Percentiles rank a stretch among this genome's conserved stretches.
phyloP scores from a whole-genome alignment of 1,139 yeast species.

The Ogataea hybrid region DNA sequence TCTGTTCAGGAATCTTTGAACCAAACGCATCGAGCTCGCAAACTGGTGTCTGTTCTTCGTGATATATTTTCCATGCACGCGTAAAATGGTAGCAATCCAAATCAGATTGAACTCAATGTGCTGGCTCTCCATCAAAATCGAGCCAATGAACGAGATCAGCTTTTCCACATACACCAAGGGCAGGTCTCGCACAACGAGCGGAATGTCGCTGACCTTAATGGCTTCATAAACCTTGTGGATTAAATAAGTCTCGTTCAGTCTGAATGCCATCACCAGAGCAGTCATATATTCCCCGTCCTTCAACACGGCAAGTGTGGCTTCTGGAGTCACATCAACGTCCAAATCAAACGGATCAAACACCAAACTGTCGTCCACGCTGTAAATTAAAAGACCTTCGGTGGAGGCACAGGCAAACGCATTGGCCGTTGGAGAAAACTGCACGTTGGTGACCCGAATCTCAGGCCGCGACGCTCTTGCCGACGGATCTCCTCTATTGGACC shows the following conservation, averaged over 20 bases:
- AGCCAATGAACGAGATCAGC: conserved; percentile 69
- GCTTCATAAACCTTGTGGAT: conserved; percentile 72
- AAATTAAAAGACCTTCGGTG: conserved; percentile 87
- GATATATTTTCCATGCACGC: conserved; percentile 77
- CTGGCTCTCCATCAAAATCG: conserved; percentile 66
- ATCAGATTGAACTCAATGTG: conserved; percentile 81
- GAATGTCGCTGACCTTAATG: conserved; percentile 62
- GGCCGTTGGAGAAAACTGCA: conserved; percentile 88
- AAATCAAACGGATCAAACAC: conserved; percentile 93
- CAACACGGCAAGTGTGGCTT: conserved; percentile 61
- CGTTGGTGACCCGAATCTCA: conserved; percentile 71
- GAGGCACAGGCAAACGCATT: conserved; percentile 93
- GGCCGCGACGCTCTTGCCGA: conserved; percentile 76
- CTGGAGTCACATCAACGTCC: conserved; percentile 90
- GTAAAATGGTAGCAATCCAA: conserved; percentile 72
- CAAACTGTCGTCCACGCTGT: conserved; percentile 71
- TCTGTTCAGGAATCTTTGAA: conserved; percentile 73
- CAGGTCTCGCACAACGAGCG: conserved; percentile 59
- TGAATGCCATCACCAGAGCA: conserved; percentile 90
- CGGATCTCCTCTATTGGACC: conserved; percentile 87
- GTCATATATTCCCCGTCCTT: conserved; percentile 69
- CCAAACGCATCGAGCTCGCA: conserved; percentile 62
- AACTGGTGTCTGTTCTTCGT: conserved; percentile 61
- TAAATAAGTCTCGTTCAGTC: conserved; percentile 78
- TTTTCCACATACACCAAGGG: conserved; percentile 77